These are phyloP conservation scores for Saccharomycopsis fibuligera DNA, from an alignment of 805 yeast genomes.

Conservation along the genomic window DNA sequence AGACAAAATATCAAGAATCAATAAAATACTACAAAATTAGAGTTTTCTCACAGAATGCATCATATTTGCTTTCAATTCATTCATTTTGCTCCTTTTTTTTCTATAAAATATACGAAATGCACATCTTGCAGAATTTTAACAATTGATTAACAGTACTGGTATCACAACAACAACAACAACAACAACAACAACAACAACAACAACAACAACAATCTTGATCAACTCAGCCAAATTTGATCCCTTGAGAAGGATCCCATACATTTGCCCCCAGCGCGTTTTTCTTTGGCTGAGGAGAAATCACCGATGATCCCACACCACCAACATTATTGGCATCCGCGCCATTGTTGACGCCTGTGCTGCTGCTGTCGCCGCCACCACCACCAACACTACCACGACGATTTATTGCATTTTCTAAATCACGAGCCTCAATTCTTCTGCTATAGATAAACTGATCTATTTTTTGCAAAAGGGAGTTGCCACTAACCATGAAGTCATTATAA, in stretches of 20 bases:
- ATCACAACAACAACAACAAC: background rate
- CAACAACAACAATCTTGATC: background rate
- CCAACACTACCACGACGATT: too few species aligned
- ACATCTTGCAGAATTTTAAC: background rate
- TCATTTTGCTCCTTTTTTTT: background rate
- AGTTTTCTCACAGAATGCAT: background rate
- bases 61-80: too few species aligned
- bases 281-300: slow-evolving; percentile 5
- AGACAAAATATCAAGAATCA: background rate
- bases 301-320: background rate
- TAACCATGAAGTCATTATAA: slow-evolving; percentile 53
- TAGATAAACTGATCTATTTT: slow-evolving; percentile 49
- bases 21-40: background rate
- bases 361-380: too few species aligned
- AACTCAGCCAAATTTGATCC: slow-evolving; percentile 4
- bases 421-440: slow-evolving; percentile 45
- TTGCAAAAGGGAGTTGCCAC: slow-evolving; percentile 37
- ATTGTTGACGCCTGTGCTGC: background rate
- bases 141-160: background rate
- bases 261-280: background rate
- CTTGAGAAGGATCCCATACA: slow-evolving; percentile 1
- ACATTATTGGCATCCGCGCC: background rate
- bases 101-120: background rate
- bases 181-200: background rate
- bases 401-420: slow-evolving; percentile 37